These are phyloP conservation scores for Noccaea caerulescens DNA, from an alignment of 345 rosid genomes.

Conservation along the genomic window DNA sequence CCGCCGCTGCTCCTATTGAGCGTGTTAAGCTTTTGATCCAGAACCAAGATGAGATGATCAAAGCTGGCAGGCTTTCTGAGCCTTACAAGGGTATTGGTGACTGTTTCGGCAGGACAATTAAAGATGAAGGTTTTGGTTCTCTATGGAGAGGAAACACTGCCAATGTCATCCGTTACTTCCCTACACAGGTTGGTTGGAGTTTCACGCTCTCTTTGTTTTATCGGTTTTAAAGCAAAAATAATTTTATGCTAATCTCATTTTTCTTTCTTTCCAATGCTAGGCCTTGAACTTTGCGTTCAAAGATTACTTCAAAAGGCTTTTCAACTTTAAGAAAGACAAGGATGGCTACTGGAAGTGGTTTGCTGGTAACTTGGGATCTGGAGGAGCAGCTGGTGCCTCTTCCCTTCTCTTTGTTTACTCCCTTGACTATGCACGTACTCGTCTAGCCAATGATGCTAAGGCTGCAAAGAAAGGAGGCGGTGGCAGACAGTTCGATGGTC, in stretches of 20 bases:
- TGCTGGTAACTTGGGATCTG: slow-evolving; percentile 87
- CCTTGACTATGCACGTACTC: slow-evolving; percentile 87
- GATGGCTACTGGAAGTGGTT: slow-evolving; percentile 95
- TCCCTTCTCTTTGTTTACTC: slow-evolving; percentile 84
- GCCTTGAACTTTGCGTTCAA: slow-evolving; percentile 94
- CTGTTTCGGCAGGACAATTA: slow-evolving; percentile 61
- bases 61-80: slow-evolving; percentile 69
- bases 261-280: slow-evolving; percentile 40
- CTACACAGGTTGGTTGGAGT: slow-evolving; percentile 63
- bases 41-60: slow-evolving; percentile 85
- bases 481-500: slow-evolving; percentile 83
- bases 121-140: slow-evolving; percentile 67
- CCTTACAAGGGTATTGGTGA: slow-evolving; percentile 90
- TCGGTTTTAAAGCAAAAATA: not conserved
- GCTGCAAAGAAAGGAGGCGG: slow-evolving; percentile 91
- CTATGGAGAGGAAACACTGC: slow-evolving; percentile 92
- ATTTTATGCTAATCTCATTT: not conserved
- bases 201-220: not conserved
- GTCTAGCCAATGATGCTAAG: slow-evolving; percentile 86
- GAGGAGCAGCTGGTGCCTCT: slow-evolving; percentile 90
- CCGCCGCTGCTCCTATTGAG: slow-evolving; percentile 94
- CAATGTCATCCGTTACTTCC: slow-evolving; percentile 88
- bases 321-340: slow-evolving; percentile 85
- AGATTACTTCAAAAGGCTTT: slow-evolving; percentile 84
- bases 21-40: slow-evolving; percentile 87